Conservation (phyloP, 495 filamentous ascomycete genomes). For the Patellaria atrata region DNA sequence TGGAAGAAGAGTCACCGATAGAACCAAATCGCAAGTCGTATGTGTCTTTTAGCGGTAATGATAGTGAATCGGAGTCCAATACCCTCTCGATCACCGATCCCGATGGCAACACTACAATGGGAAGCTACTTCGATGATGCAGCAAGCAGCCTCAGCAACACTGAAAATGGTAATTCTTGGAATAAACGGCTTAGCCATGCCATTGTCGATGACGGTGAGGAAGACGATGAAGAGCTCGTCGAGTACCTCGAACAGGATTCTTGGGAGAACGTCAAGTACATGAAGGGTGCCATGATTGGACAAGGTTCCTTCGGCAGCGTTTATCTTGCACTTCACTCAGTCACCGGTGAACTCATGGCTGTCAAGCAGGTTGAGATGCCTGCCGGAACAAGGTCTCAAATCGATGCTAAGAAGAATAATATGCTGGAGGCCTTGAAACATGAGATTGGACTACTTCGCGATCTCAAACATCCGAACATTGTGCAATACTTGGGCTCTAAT, state of each 20-base stretch:
- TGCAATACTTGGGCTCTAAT: conserved; percentile 90
- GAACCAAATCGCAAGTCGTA: conserved; percentile 92
- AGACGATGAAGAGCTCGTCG: conserved; percentile 42
- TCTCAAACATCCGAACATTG: conserved; percentile 91
- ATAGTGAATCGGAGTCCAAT: conserved; percentile 71
- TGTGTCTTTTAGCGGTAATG: conserved; percentile 62
- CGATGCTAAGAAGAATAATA: conserved; percentile 86
- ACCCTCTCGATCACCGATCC: conserved; percentile 58
- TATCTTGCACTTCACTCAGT: conserved; percentile 94
- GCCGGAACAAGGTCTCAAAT: conserved; percentile 60
- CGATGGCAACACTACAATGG: conserved; percentile 48
- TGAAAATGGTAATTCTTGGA: conserved; percentile 48
- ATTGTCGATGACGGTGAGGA: conserved; percentile 74
- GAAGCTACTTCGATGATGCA: conserved; percentile 76
- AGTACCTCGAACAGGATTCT: conserved; percentile 75
- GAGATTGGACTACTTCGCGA: conserved; percentile 91
- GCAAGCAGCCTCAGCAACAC: conserved; percentile 54
- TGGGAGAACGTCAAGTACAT: conserved; percentile 98
- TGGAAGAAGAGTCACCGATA: conserved; percentile 82
- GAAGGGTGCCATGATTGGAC: conserved; percentile 93
- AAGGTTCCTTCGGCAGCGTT: conserved; percentile 93
- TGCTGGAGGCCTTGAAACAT: conserved; percentile 92
- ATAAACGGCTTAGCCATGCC: conserved; percentile 47
- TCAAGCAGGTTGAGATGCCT: conserved; percentile 95
- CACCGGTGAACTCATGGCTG: conserved; percentile 93